Conservation (phyloP, 106 monocot genomes). For the Dendrobium catenatum region DNA sequence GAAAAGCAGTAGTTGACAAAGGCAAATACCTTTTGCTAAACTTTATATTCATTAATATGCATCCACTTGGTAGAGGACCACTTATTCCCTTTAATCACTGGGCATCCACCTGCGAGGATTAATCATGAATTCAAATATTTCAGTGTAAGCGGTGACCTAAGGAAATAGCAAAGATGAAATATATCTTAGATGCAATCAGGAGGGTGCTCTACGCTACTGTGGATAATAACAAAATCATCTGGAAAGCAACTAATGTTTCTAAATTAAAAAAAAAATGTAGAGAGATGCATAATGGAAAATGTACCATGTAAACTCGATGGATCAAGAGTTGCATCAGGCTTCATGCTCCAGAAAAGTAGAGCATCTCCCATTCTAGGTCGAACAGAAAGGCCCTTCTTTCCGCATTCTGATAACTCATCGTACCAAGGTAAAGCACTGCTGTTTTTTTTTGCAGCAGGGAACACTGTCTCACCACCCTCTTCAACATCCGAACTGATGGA, state of each 20-base stretch:
- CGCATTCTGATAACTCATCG: conserved; percentile 51
- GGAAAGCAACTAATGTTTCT: background rate
- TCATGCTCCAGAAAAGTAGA: conserved; percentile 66
- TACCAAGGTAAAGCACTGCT: conserved; percentile 57
- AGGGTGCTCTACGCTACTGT: too few species aligned
- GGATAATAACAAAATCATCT: background rate
- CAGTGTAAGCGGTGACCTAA: background rate
- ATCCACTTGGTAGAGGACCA: conserved; percentile 53
- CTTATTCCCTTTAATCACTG: conserved; percentile 41
- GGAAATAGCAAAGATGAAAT: background rate
- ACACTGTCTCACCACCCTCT: conserved; percentile 73
- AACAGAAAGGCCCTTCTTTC: conserved; percentile 44
- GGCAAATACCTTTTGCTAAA: conserved; percentile 11
- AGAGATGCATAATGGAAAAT: background rate
- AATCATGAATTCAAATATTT: background rate
- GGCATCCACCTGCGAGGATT: conserved; percentile 30
- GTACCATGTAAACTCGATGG: conserved; percentile 53
- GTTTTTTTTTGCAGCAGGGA: conserved; percentile 44
- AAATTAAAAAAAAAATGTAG: background rate
- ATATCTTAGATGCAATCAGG: too few species aligned
- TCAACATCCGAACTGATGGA: conserved; percentile 63
- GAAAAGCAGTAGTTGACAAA: background rate
- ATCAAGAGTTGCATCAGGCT: conserved; percentile 51
- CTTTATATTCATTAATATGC: conserved; percentile 43
- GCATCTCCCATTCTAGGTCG: conserved; percentile 62